Base-by-base conservation (phyloP, 495 filamentous ascomycete species). In the Tetracladium marchalianum region DNA sequence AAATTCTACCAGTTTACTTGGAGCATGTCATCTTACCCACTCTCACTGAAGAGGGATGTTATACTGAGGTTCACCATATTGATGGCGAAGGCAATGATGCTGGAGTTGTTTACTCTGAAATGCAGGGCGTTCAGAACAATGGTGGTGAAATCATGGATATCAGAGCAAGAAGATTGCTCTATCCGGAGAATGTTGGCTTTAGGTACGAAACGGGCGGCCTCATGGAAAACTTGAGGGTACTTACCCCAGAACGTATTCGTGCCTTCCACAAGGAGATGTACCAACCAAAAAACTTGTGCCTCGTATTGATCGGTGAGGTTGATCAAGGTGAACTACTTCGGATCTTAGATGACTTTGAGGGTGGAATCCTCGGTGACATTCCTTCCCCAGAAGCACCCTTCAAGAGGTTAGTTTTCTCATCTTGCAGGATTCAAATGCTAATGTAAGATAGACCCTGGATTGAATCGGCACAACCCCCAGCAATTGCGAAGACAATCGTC, bases 91-190 rank as follows among this genome's bases (percentile, higher is more conserved):
- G 90, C 39, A 81, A 97, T 52, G 93, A 99, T 73, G 92, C 92
- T 19, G 92, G 90, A 50, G 92, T 98, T 4, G 92, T 97, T 15
- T 99, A 97, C 66, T 96, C 93, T 1, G 92, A 99, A 64, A 97
- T 99, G 92, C 92, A 99, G 61, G 93, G 79, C 10, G 78, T 92
- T 1, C 84, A 99, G 61, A 95, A 95, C 58, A 82, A 73, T 13
- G 76, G 81, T 48, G 66, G 67, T 11, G 85, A 94, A 60, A 77
- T 96, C 31, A 95, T 97, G 74, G 84, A 90, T 45, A 71, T 94
- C 43, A 71, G 73, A 49, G 81, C 84, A 19, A 77, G 81, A 15
- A 79, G 84, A 4, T 66, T 90, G 44, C 70, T 93, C 17, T 99
- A 96, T 57, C 92, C 90, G 1, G 79, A 90, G 51, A 85, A 83